phyloP scores from a whole-genome alignment of 2,329 filamentous ascomycete species.

The Raffaelea arxii region DNA sequence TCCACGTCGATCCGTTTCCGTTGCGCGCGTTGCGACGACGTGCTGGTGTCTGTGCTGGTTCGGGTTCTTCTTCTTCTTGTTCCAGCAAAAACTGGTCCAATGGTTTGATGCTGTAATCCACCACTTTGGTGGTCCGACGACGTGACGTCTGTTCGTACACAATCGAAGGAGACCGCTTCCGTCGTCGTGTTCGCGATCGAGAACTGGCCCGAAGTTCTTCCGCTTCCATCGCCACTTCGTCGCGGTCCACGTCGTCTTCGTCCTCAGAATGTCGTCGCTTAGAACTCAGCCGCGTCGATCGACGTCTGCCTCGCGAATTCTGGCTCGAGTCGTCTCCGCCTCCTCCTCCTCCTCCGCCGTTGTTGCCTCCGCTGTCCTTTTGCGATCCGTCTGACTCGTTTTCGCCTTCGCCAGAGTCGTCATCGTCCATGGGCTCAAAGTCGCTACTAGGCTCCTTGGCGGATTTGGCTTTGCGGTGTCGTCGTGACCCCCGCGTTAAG shows the following conservation, averaged over 20 bases:
- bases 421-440: conserved; percentile 47
- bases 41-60: conserved; percentile 57
- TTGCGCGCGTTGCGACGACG: conserved; percentile 56
- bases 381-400: conserved; percentile 19
- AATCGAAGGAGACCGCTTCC: conserved; percentile 45
- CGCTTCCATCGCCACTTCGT: conserved; percentile 57
- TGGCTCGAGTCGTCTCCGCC: conserved; percentile 34
- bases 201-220: conserved; percentile 50
- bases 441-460: conserved; percentile 48
- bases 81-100: conserved; percentile 67
- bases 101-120: conserved; percentile 80
- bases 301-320: conserved; percentile 37
- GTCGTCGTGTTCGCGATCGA: conserved; percentile 36
- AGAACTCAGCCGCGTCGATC: conserved; percentile 26
- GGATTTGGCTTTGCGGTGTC: conserved; percentile 35
- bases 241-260: conserved; percentile 48
- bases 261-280: conserved; percentile 45
- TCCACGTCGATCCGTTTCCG: conserved; percentile 50
- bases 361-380: conserved; percentile 20
- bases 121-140: conserved; percentile 50
- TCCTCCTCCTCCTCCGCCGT: conserved; percentile 25
- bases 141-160: conserved; percentile 47
- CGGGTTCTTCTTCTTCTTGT: conserved; percentile 59
- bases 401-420: conserved; percentile 47
- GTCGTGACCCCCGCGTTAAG: conserved; percentile 35